Evolutionary conservation across 805 yeast species (phyloP).

Genomic region (Ogataea nonfermentans): DNA sequence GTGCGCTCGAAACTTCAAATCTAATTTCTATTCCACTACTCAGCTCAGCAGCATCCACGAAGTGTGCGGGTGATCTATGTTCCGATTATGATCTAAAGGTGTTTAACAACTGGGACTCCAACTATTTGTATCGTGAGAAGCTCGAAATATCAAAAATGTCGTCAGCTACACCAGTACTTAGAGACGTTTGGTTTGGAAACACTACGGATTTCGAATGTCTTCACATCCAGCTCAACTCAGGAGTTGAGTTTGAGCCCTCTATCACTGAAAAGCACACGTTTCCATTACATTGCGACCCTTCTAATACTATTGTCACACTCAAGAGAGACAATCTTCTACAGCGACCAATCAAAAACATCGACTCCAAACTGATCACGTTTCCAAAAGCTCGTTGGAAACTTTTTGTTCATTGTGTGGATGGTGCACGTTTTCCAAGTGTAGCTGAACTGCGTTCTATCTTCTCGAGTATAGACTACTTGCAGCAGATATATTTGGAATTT

Average conservation of each 20-base stretch:
- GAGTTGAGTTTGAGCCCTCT: background rate
- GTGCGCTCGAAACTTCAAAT: slow-evolving; percentile 19
- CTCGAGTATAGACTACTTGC: slow-evolving; percentile 14
- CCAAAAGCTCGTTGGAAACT: slow-evolving; percentile 57
- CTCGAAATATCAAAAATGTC: slow-evolving; percentile 85
- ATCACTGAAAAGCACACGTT: slow-evolving; percentile 11
- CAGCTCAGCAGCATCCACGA: slow-evolving; percentile 22
- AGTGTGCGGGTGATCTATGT: slow-evolving; percentile 29
- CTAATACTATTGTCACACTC: slow-evolving; percentile 48
- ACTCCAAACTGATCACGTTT: slow-evolving; percentile 40
- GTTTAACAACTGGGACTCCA: slow-evolving; percentile 63
- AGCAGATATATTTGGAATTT: slow-evolving; percentile 47
- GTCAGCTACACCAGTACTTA: slow-evolving; percentile 58
- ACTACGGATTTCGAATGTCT: slow-evolving; percentile 61
- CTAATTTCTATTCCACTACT: slow-evolving; percentile 32
- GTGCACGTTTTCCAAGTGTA: slow-evolving; percentile 51
- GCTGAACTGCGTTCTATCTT: slow-evolving; percentile 34
- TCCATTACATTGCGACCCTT: slow-evolving; percentile 49
- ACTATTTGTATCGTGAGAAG: slow-evolving; percentile 69
- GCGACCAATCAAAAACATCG: slow-evolving; percentile 23
- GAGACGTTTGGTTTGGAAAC: slow-evolving; percentile 80
- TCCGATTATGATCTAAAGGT: slow-evolving; percentile 39
- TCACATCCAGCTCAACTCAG: slow-evolving; percentile 28
- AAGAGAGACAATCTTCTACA: slow-evolving; percentile 32
- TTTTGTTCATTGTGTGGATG: slow-evolving; percentile 58